A percentile compares a stretch with the other conserved stretches of the same genome.
Evolutionary conservation across 208 protist genomes (phyloP).

Genomic region (Leishmania gerbilli): DNA sequence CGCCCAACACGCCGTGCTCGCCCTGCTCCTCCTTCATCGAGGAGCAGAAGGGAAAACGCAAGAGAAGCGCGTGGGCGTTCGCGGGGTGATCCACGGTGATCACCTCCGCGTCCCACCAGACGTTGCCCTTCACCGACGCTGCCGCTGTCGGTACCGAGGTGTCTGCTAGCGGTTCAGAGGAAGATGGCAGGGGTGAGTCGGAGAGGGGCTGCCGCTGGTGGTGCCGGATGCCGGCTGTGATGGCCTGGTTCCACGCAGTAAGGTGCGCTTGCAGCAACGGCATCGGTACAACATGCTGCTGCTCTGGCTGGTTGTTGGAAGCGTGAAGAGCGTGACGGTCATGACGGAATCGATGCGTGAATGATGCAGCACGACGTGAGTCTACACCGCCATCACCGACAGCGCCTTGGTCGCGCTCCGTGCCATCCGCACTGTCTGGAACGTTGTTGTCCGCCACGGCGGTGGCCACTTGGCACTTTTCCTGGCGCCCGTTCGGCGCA

Average conservation of each 20-base stretch:
- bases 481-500: not conserved
- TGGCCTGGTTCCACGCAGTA: slow-evolving; percentile 26
- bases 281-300: slow-evolving; percentile 26
- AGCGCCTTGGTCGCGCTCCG: not conserved
- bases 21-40: not conserved
- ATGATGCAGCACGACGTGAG: not conserved
- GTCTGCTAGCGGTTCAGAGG: not conserved
- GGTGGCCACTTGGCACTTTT: not conserved
- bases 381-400: not conserved
- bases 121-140: not conserved
- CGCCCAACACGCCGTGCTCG: not conserved
- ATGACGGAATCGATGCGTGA: not conserved
- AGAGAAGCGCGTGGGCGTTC: slow-evolving; percentile 81
- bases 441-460: not conserved
- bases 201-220: not conserved
- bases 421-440: not conserved
- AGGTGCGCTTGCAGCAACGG: slow-evolving; percentile 31
- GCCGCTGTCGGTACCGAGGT: not conserved
- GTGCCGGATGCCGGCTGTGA: slow-evolving; percentile 6
- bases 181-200: not conserved
- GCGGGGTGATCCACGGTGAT: slow-evolving; percentile 86
- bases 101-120: slow-evolving; percentile 68
- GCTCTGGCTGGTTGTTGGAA: not conserved
- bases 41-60: slow-evolving; percentile 59
- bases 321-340: not conserved